Evolutionary conservation across 345 rosid species (phyloP), one percentile per base, ranked within the genome.

Genomic region (Linum trigynum): DNA sequence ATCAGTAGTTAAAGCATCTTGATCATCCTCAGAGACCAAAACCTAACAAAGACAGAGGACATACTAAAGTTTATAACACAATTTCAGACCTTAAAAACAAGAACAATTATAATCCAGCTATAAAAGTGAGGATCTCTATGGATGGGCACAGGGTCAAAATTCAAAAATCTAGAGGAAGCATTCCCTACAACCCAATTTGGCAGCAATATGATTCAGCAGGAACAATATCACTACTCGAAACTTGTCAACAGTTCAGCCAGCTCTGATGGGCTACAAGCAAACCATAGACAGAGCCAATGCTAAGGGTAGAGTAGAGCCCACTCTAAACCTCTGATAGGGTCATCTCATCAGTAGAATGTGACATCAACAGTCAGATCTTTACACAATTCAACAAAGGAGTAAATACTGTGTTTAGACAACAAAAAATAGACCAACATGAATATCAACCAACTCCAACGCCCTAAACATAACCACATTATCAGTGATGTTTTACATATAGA

Each of bases 1-100:
- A 84, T 95, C 99, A 55, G 99, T 95, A 63, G 97, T 89, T 79
- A 95, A 75, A 72, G 96, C 95, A 74, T 95, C 98, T 78, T 87
- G 99, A 76, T 91, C 97, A 65, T 95, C 99, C 72, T 95, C 99
- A 51, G 91, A 95, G 60, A 97, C 99, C 74, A 87, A 73, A 69
- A 95, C 99, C 99, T 95, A 78, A 72, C 41, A 71, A 59, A 55
- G 63, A 42, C 42, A 61, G 32, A 16, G 5, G 14, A 55, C 11
- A 55, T 42, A 42, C 7, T 57, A 17, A 67, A 40, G 14, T 5
- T 23, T 67, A 42, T 32, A 14, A 9, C 14, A 48, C 11, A 48
- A 48, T 48, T 48, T 7, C 38, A 57, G 38, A 57, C 36, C 38
- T 23, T 32, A 57, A 17, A 17, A 57, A 57, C 10, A 32, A 57